Evolutionary conservation across 2,329 filamentous ascomycete genomes (phyloP), one percentile per base, ranked within the genome.

Genomic region (Xylariales sp.): DNA sequence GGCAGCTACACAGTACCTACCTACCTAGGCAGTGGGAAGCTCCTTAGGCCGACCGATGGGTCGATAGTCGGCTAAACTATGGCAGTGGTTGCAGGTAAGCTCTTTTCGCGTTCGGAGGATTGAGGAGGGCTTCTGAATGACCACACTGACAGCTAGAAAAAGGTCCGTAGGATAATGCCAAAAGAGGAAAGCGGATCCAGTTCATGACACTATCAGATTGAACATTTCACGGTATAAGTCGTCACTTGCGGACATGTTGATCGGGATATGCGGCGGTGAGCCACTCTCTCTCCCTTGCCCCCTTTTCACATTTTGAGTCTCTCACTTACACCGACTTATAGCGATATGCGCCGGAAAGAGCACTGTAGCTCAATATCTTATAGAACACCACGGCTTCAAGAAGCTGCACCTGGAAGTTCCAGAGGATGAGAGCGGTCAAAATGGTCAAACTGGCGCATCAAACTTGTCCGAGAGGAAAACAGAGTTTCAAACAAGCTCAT

Each of bases 281-380:
- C 39, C 8, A 12, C 12, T 0, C 5, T 12, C 20, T 6, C 16
- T 24, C 37, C 27, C 21, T 11, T 12, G 11, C 28, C 27, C 35
- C 19, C 31, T 40, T 15, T 19, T 25, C 16, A 3, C n/a, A 20
- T 20, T n/a, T 9, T 20, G 15, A 15, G 14, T 5, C 35, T 20
- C 4, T 40, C 31, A 49, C 51, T 51, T 38, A 48, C 44, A 49
- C 25, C 10, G 12, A 10, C 22, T 18, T 29, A 29, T 57, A 93
- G 90, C 87, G 57, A 91, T 96, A 55, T 97, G 90, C 69, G 83
- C 91, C 36, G 93, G 93, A 56, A 97, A 96, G 69, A 83, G 82
- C 59, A 88, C 88, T 8, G 87, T 97, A 50, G 89, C 89, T 44
- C 79, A 87, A 41, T 96, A 95, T 61, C 78, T 98, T 7, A 79